A percentile compares a stretch with the other conserved stretches of the same genome.
Conservation (phyloP, 192 early-diverging fungal genomes). For the Thamnidium elegans region DNA sequence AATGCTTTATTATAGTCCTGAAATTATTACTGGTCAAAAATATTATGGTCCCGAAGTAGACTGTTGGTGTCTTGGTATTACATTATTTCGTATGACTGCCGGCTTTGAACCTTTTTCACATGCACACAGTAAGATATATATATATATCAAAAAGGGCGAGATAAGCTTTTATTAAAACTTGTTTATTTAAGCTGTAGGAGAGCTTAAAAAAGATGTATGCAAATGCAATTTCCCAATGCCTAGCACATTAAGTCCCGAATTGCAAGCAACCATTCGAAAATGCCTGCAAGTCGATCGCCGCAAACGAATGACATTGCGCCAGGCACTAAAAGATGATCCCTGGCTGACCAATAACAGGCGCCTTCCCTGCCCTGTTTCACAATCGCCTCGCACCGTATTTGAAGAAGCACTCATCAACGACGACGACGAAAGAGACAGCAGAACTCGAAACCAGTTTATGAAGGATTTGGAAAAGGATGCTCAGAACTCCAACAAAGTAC, state of each 20-base stretch:
- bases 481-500: conserved; percentile 6
- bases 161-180: neutral
- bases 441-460: conserved; percentile 15
- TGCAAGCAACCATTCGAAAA: conserved; percentile 45
- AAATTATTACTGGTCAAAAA: conserved; percentile 88
- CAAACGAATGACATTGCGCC: conserved; percentile 36
- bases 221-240: conserved; percentile 42
- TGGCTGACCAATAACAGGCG: conserved; percentile 43
- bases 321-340: conserved; percentile 42
- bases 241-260: conserved; percentile 32
- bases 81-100: conserved; percentile 79
- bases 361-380: conserved; percentile 11
- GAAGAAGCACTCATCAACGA: conserved; percentile 13
- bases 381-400: conserved; percentile 7
- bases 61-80: conserved; percentile 91
- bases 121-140: conserved; percentile 35
- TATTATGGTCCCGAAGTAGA: conserved; percentile 95
- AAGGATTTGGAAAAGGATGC: conserved; percentile 23
- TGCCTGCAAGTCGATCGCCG: conserved; percentile 41
- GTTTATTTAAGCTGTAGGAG: conserved; percentile 40
- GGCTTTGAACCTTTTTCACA: conserved; percentile 52
- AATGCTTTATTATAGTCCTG: conserved; percentile 84
- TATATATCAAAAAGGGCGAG: neutral
- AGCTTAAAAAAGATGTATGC: conserved; percentile 48
- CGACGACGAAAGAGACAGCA: conserved; percentile 3